Evolutionary conservation across 306 rosid genomes (phyloP).

Genomic region (Quercus glauca): DNA sequence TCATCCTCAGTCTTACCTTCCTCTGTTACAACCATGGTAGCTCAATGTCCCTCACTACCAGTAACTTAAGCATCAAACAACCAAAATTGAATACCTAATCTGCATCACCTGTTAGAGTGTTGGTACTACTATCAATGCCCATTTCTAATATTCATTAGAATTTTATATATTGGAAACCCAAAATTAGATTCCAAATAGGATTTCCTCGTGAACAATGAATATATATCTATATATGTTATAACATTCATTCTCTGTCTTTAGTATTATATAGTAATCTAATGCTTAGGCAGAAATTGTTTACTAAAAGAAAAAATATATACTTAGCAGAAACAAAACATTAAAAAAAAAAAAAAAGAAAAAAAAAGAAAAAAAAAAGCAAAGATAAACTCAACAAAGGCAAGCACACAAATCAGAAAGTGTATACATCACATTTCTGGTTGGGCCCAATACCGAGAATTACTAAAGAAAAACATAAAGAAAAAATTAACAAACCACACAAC

Average conservation of each 20-base stretch:
- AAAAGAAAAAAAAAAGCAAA: background rate
- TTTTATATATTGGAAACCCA: background rate
- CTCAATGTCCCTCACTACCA: no score
- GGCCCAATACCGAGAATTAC: background rate
- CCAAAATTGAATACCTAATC: background rate
- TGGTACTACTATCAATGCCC: no score
- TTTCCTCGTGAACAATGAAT: background rate
- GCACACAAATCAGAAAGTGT: background rate
- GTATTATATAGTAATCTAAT: background rate
- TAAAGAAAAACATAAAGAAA: background rate
- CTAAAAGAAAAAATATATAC: background rate
- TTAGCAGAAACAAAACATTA: background rate
- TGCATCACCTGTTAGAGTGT: no score
- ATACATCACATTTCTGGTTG: background rate
- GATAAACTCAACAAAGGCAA: background rate
- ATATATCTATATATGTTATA: background rate
- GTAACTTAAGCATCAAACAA: background rate
- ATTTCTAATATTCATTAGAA: no score
- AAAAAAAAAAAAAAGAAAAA: no score
- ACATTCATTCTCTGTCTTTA: no score
- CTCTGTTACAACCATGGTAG: no score
- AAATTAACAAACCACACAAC: slow-evolving; percentile 3
- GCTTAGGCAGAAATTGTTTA: background rate
- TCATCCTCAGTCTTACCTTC: background rate
- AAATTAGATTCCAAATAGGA: background rate